These are phyloP conservation scores for Neurospora hispaniola DNA, from an alignment of 495 filamentous ascomycete species.

Conservation along the genomic window DNA sequence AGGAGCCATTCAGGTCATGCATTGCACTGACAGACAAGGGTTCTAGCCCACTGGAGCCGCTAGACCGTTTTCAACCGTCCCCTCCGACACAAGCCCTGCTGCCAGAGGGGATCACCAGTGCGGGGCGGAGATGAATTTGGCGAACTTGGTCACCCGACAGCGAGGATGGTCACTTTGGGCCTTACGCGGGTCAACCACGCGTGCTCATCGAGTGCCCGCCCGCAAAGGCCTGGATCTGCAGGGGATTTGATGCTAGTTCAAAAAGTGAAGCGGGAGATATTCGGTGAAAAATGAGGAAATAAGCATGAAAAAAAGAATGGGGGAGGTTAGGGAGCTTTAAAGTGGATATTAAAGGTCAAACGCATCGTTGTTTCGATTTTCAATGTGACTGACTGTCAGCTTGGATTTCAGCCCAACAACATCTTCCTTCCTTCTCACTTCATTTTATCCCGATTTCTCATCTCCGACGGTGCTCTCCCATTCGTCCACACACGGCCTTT, in stretches of 20 bases:
- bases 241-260: background rate
- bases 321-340: background rate
- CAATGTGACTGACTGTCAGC: background rate
- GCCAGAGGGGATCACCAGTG: background rate
- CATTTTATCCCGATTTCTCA: background rate
- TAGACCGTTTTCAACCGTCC: background rate
- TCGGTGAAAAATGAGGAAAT: background rate
- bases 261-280: background rate
- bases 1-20: background rate
- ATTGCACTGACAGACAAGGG: background rate
- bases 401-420: background rate
- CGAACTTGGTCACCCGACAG: background rate
- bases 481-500: background rate
- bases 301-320: background rate
- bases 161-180: background rate
- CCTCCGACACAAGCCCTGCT: background rate
- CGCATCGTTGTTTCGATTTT: background rate
- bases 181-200: background rate
- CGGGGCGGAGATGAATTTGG: background rate
- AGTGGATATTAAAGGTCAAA: background rate
- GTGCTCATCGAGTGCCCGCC: background rate
- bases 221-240: background rate
- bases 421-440: background rate
- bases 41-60: background rate
- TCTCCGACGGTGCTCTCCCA: background rate